These are phyloP conservation scores for Jatropha multifida DNA, from an alignment of 441 rosid genomes.

Conservation along the genomic window DNA sequence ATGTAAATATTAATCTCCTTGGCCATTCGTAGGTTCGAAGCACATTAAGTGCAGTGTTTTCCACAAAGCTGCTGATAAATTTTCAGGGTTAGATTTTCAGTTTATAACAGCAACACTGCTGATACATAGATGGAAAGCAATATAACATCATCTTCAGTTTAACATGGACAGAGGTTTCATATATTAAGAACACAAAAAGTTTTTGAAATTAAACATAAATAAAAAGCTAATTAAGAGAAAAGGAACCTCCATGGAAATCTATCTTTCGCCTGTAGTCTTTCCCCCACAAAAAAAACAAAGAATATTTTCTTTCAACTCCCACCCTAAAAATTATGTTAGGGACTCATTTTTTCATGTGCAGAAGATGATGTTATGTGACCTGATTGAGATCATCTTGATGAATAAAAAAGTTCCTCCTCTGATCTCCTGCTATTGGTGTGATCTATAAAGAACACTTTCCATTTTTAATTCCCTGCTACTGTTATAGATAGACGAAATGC, in stretches of 20 bases:
- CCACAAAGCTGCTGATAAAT: too few relatives aligned
- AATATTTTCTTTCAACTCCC: neutral
- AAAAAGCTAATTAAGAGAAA: conserved; percentile 1
- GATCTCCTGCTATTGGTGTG: conserved; percentile 7
- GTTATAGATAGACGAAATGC: conserved; percentile 1
- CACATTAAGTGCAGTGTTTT: neutral
- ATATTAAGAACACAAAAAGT: neutral
- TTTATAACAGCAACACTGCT: neutral
- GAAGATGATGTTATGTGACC: neutral
- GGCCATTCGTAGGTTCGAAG: neutral
- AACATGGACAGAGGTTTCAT: neutral
- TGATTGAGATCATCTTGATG: conserved; percentile 3
- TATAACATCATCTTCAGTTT: neutral
- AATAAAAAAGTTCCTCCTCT: neutral
- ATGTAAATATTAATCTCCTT: neutral
- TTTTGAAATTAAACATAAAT: neutral
- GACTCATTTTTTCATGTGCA: neutral
- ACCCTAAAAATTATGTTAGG: neutral
- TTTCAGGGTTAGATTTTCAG: too few relatives aligned
- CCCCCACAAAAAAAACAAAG: too few relatives aligned
- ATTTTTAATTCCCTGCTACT: neutral
- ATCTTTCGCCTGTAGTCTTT: too few relatives aligned
- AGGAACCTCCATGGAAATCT: too few relatives aligned
- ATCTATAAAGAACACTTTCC: neutral
- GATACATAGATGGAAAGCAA: neutral